Conservation (phyloP, 2,329 filamentous ascomycete species). For the Tolypocladium endophyticum region DNA sequence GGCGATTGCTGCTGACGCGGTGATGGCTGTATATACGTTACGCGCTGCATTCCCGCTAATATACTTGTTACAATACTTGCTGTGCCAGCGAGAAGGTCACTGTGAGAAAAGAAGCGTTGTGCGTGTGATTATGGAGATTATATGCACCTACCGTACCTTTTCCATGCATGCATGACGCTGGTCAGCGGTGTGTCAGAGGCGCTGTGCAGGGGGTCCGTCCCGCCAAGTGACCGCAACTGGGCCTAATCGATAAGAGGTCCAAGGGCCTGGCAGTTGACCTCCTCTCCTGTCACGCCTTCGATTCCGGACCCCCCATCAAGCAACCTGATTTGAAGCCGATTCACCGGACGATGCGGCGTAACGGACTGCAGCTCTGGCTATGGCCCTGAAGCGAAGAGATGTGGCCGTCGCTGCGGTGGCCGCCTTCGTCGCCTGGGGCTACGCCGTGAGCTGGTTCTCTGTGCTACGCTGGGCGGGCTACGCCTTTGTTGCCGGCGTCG, state of each 20-base stretch:
- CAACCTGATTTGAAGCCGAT: background rate
- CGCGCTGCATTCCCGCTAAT: background rate
- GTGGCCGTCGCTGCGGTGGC: conserved; percentile 56
- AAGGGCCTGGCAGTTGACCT: background rate
- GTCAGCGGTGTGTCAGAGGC: background rate
- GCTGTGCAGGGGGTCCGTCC: background rate
- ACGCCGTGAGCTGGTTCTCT: conserved; percentile 73
- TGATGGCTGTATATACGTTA: background rate
- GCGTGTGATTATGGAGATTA: too few species aligned
- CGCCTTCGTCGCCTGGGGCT: conserved; percentile 79
- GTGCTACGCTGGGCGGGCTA: conserved; percentile 75
- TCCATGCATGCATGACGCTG: background rate
- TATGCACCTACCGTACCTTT: background rate
- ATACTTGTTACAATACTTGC: background rate
- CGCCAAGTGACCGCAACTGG: background rate
- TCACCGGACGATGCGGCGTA: conserved; percentile 16
- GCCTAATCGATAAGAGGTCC: background rate
- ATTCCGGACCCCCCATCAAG: background rate
- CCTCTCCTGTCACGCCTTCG: background rate
- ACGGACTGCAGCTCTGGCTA: conserved; percentile 24
- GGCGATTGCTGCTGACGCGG: background rate
- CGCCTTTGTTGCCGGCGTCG: conserved; percentile 63
- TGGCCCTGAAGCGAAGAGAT: conserved; percentile 68
- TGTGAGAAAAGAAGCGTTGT: background rate
- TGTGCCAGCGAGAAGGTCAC: background rate